A percentile compares a stretch with the other conserved stretches of the same genome.
These are phyloP conservation scores for Adansonia grandidieri DNA, from an alignment of 441 rosid species.

Conservation along the genomic window DNA sequence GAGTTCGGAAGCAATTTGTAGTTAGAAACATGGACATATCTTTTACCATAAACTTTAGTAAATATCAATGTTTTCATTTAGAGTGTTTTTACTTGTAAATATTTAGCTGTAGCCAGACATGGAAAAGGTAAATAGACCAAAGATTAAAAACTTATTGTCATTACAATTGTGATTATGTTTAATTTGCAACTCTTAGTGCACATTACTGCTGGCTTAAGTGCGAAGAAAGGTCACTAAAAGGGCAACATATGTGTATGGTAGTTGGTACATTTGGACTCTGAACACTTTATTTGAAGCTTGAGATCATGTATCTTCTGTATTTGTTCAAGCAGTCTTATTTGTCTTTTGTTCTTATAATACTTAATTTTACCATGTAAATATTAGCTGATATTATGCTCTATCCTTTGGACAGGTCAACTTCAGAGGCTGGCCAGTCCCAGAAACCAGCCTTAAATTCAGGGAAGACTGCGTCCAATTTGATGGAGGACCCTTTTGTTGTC, in stretches of 20 bases:
- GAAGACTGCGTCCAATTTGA: slow-evolving; percentile 46
- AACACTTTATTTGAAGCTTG: slow-evolving; percentile 3
- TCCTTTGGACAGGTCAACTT: slow-evolving; percentile 55
- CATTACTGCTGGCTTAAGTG: background rate
- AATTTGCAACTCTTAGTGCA: background rate
- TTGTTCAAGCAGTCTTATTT: background rate
- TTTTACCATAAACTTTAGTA: background rate
- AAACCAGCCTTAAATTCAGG: slow-evolving; percentile 48
- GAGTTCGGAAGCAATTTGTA: background rate
- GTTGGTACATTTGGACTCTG: slow-evolving; percentile 2
- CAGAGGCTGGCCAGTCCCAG: slow-evolving; percentile 53
- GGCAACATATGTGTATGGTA: background rate
- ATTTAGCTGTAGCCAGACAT: background rate
- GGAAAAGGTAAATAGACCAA: background rate
- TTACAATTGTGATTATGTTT: slow-evolving; percentile 9
- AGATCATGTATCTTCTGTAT: slow-evolving; percentile 12
- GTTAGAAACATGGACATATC: background rate
- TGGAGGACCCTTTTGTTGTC: slow-evolving; percentile 75
- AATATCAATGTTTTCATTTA: background rate
- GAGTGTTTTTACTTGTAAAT: background rate
- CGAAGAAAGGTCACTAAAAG: background rate
- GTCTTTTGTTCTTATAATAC: background rate
- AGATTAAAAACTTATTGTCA: background rate
- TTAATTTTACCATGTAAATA: background rate
- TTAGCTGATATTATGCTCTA: slow-evolving; percentile 27